Base-by-base conservation (phyloP, 192 early-diverging fungal genomes). In the Coemansia erecta region DNA sequence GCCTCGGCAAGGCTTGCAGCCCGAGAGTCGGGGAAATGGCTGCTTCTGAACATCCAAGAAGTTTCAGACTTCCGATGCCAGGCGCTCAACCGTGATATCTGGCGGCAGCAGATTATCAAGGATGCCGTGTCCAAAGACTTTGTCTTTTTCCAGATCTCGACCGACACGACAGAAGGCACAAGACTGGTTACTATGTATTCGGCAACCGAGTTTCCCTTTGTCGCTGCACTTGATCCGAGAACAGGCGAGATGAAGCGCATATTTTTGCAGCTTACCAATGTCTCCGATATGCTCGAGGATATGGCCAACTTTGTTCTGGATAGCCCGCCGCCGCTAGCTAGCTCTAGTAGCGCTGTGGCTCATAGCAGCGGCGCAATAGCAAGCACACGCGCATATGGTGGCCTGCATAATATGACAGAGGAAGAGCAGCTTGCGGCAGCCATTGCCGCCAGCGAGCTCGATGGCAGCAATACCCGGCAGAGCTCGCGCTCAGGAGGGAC, bases 31-130 rank as follows among this genome's bases (percentile, higher is more conserved):
- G 81, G 75, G 24, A 94, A 90, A 64, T 94, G 92, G 93, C 60
- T 97, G 31, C 77, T 97, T 58, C 73, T 97, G 28, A 94, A 94
- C 53, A 82, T 95, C 41, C 91, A 95, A 49, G 88, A 95, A 44
- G 76, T 86, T 6, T 70, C 85, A 0, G 92, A 95, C 44, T 97
- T 97, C 73, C 70, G 82, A 18, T 96, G 93, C 72, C 92, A 95
- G 60, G 77, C 87, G 15, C 72, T 97, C 69, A 97, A 96, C 66
- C 88, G 96, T 54, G 94, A 98, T 81, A 81, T 97, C 46, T 98
- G 94, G 94, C 95, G 88, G 26, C 81, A 93, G 48, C 26, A 62
- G 17, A 67, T 74, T 13, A 89, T 97, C 7, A 87, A 92, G 69
- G 88, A 92, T 8, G 55, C 92, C 10, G 81, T 98, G 45, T 72